Base-by-base conservation (phyloP, 2,329 filamentous ascomycete species). In the Venturia asperata region DNA sequence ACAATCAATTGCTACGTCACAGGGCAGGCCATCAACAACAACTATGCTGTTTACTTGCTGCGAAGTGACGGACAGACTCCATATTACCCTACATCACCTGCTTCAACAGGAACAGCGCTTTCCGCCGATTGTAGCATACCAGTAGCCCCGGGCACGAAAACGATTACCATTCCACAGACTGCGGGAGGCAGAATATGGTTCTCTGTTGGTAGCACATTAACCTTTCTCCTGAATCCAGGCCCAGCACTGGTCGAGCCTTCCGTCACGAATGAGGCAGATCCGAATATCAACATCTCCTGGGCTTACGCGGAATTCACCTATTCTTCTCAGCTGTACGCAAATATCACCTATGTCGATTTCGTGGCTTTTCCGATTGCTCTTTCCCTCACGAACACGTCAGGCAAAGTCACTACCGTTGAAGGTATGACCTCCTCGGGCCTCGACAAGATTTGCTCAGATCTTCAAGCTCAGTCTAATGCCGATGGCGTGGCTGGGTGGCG, bases 311-410 rank as follows among this genome's bases (percentile, higher is more conserved):
- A 82, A 65, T 81, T 81, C 70, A 82, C 79, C 1, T 75, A 81
- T 67, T 73, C 77, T 64, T 66, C 71, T 3, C 79, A 81, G 67
- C 70, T 82, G 21, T 82, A 80, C 65, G 79, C 79, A 42, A 82
- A 82, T 66, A 86, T 92, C 70, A 85, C 81, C 67, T 87, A 88
- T 72, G 90, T 92, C 64, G 89, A 92, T 77, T 92, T 92, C 75
- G 83, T 91, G 67, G 77, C 74, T 61, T 74, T 81, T 3, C 80
- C 77, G 0, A 75, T 81, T 34, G 76, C 70, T 73, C 88, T 69
- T 77, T 76, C 71, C 5, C 67, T 78, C 19, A 69, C 75, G 60
- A 76, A 75, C 67, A 70, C 72, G 0, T 72, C 73, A 41, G 78
- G 78, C 17, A 69, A 73, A 5, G 72, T 73, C 2, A 76, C 80